phyloP scores from a whole-genome alignment of 495 filamentous ascomycete species.

The Neurospora sp. region DNA sequence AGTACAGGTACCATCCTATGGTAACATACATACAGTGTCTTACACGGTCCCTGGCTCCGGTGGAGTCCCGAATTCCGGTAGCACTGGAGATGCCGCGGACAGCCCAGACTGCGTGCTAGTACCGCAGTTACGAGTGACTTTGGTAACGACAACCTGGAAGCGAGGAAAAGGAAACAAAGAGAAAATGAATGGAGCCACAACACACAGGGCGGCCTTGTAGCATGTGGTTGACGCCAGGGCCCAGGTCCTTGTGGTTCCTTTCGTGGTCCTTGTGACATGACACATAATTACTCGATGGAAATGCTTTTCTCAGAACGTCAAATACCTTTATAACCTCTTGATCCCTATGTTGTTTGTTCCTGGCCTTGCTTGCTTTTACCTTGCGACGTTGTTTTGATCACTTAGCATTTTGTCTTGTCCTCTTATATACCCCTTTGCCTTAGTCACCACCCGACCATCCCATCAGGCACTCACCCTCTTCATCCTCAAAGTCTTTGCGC shows the following conservation, averaged over 20 bases:
- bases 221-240: neutral
- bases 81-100: neutral
- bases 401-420: neutral
- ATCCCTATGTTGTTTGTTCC: neutral
- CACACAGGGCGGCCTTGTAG: neutral
- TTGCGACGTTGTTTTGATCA: neutral
- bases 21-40: neutral
- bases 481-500: neutral
- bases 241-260: neutral
- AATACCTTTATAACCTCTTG: neutral
- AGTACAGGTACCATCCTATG: neutral
- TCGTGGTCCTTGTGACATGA: constrained; percentile 23
- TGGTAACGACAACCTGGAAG: neutral
- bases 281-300: constrained; percentile 47
- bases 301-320: constrained; percentile 6
- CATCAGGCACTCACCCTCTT: neutral
- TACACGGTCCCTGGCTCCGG: neutral
- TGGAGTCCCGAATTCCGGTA: neutral
- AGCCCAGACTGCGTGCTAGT: neutral
- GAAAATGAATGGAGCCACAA: neutral
- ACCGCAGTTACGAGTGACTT: neutral
- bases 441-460: neutral
- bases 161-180: neutral
- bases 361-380: neutral
- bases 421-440: neutral